These are phyloP conservation scores for Ascomycota sp. DNA, from an alignment of 2,329 filamentous ascomycete species.

Conservation along the genomic window DNA sequence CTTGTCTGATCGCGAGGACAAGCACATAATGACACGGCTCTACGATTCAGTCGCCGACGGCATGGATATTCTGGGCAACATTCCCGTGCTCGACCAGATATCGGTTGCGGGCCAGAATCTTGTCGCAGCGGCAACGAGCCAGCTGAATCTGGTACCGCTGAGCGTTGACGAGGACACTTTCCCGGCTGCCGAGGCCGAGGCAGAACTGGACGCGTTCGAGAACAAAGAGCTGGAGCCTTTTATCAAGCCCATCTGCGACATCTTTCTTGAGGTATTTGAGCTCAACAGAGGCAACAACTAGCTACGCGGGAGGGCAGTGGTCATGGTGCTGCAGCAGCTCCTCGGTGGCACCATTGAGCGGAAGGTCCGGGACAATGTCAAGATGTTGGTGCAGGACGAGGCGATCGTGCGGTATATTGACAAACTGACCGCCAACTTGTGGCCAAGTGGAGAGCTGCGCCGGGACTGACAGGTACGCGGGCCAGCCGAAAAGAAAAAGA, in stretches of 20 bases:
- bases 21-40: constrained; percentile 80
- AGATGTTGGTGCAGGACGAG: constrained; percentile 55
- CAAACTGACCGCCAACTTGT: constrained; percentile 56
- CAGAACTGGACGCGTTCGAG: constrained; percentile 84
- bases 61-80: constrained; percentile 93
- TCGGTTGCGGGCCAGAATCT: constrained; percentile 84
- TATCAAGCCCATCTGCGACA: constrained; percentile 93
- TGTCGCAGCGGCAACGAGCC: constrained; percentile 52
- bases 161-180: constrained; percentile 28
- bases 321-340: constrained; percentile 88
- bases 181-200: constrained; percentile 60
- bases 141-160: constrained; percentile 36
- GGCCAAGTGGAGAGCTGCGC: constrained; percentile 47
- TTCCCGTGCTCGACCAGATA: constrained; percentile 84
- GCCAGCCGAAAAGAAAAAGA: constrained; percentile 53
- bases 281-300: constrained; percentile 91
- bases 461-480: constrained; percentile 36
- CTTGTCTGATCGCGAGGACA: constrained; percentile 37
- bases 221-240: constrained; percentile 80
- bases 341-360: constrained; percentile 91
- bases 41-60: constrained; percentile 96
- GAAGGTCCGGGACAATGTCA: constrained; percentile 74
- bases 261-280: constrained; percentile 91
- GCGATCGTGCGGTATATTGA: constrained; percentile 56
- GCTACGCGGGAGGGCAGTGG: constrained; percentile 85